phyloP scores from a whole-genome alignment of 768 basidiomycete species.

The Hericium rajendrae region DNA sequence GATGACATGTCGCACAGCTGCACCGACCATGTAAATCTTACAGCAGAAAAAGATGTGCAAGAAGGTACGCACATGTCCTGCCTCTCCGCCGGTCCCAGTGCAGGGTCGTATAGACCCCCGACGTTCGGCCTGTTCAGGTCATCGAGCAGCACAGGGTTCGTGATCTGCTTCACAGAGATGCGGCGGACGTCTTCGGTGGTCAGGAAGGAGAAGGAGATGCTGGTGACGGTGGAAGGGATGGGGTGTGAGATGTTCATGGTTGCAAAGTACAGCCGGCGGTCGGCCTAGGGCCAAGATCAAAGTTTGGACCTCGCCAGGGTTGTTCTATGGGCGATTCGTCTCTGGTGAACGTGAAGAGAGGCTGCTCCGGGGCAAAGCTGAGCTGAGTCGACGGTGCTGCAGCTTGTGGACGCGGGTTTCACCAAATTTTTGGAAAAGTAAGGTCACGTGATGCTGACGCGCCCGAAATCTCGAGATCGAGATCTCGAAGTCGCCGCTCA shows the following conservation, averaged over 20 bases:
- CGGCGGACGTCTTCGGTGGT: slow-evolving; percentile 78
- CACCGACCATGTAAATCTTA: not conserved
- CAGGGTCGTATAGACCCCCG: slow-evolving; percentile 92
- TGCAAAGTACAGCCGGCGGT: not conserved
- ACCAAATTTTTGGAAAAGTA: too few species aligned
- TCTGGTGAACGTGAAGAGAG: too few species aligned
- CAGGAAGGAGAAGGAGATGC: slow-evolving; percentile 90
- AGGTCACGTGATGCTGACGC: too few species aligned
- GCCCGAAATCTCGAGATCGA: too few species aligned
- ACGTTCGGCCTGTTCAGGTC: slow-evolving; percentile 86
- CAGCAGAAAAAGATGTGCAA: not conserved
- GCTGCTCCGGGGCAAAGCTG: too few species aligned
- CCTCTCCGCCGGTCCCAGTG: slow-evolving; percentile 81
- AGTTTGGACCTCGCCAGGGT: too few species aligned
- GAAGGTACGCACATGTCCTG: slow-evolving; percentile 73
- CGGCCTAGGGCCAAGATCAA: too few species aligned
- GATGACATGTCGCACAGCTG: slow-evolving; percentile 89
- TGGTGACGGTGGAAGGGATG: slow-evolving; percentile 73
- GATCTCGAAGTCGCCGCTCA: too few species aligned
- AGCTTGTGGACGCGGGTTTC: too few species aligned
- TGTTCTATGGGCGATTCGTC: too few species aligned
- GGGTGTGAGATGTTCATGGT: slow-evolving; percentile 87
- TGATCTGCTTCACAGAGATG: slow-evolving; percentile 96
- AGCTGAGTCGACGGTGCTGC: too few species aligned
- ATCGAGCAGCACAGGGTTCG: slow-evolving; percentile 88